Base-by-base conservation (phyloP, 768 basidiomycete species). In the Tephrocybe sp. region DNA sequence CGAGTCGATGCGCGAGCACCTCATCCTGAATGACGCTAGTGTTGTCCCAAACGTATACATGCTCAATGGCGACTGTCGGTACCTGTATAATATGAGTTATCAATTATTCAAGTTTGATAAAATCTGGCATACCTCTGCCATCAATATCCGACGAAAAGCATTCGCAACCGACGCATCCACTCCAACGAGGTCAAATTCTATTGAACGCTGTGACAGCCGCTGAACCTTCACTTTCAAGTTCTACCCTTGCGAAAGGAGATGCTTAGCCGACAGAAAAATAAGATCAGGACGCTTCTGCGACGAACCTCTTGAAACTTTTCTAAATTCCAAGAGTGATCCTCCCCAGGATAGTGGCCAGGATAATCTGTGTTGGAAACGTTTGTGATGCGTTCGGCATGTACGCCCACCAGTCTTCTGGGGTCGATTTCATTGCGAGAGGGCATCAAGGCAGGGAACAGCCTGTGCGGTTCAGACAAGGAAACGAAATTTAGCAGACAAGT, bases 91-190 rank as follows among this genome's bases (percentile, higher is more conserved):
- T 30, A 30, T 37, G 1, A 47, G 26, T 41, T 11, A 39, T 32
- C 21, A 53, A 9, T 25, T 48, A 33, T 15, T 20, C 32, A 36
- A 8, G 14, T 4, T 17, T 12, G 32, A 46, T 47, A 38, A 38
- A 36, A 15, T 30, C 3, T 28, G 25, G 67, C 81, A 47, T 51
- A 93, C 95, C 80, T 99, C 97, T 9, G 96, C 89, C 41, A 98
- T 90, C 65, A 98, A 77, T 48, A 97, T 93, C 50, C 97, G 78
- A 23, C 97, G 79, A 57, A 96, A 83, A 0, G 96, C 93, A 67
- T 99, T 98, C 25, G 97, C 94, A 52, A 99, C 90, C 14, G 93
- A 90, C 0, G 97, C 91, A 66, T 99, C 96, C 24, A 98, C 88
- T 4, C 96, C 95, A 50, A 98, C 81, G 39, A 98, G 75, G 70